Conservation (phyloP, 176 grass and related monocot genomes). For the Metroxylon sagu region DNA sequence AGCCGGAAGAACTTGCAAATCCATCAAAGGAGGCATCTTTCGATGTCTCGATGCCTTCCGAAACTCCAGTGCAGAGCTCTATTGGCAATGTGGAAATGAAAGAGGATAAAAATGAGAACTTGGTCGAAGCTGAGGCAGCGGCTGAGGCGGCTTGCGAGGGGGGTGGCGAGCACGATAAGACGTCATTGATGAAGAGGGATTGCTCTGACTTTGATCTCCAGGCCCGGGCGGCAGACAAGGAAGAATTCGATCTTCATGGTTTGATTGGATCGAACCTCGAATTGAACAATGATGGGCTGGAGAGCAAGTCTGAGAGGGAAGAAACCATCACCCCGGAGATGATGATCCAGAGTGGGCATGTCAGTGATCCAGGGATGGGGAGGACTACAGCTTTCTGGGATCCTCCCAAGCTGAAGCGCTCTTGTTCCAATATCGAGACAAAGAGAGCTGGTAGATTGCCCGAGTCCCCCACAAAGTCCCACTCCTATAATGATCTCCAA, state of each 20-base stretch:
- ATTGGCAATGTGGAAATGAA: constrained; percentile 3
- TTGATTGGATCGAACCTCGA: background rate
- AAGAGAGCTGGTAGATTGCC: constrained; percentile 31
- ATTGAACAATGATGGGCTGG: constrained; percentile 2
- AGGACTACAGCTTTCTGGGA: background rate
- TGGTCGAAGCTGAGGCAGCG: background rate
- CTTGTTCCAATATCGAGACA: constrained; percentile 93
- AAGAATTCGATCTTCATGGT: background rate
- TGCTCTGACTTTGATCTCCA: constrained; percentile 23
- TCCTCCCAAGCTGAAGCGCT: constrained; percentile 40
- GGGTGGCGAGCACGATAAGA: constrained; percentile 25
- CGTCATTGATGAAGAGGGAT: constrained; percentile 16
- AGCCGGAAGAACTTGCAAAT: constrained; percentile 53
- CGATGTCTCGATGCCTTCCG: background rate
- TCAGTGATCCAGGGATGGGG: constrained; percentile 12
- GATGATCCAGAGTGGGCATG: constrained; percentile 8
- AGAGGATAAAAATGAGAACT: constrained; percentile 1
- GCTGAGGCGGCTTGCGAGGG: constrained; percentile 21
- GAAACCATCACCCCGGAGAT: constrained; percentile 8
- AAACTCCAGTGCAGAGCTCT: background rate
- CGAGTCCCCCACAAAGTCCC: constrained; percentile 39
- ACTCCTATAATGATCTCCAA: constrained; percentile 46
- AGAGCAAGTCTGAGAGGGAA: constrained; percentile 2
- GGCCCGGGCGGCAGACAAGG: constrained; percentile 6
- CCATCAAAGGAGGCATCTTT: background rate